phyloP scores from a whole-genome alignment of 163 green algal species.

The Dunaliella salina region DNA sequence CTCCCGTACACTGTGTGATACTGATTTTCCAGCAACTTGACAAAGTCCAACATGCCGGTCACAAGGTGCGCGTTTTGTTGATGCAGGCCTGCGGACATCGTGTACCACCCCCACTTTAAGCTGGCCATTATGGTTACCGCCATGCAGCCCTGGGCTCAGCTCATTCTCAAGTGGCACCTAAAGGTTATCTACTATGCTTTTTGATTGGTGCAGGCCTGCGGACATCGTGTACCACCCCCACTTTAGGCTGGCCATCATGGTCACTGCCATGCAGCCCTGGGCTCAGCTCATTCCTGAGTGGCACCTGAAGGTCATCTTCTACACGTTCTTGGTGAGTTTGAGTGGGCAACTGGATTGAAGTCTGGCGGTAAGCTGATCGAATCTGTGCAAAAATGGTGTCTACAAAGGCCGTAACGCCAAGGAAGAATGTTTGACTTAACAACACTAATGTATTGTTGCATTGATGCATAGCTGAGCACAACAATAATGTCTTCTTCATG shows the following conservation, averaged over 20 bases:
- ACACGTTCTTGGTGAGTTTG: conserved; percentile 1
- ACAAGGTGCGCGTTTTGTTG: neutral
- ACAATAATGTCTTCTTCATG: too few species aligned
- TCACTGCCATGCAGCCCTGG: conserved; percentile 14
- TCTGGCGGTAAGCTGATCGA: too few species aligned
- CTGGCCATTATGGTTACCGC: conserved; percentile 22
- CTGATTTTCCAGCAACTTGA: neutral
- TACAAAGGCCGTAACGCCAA: too few species aligned
- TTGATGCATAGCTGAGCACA: too few species aligned
- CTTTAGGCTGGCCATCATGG: conserved; percentile 17
- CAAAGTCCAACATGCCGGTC: neutral
- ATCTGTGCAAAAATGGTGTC: too few species aligned
- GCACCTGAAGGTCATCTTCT: conserved; percentile 24
- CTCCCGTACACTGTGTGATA: neutral
- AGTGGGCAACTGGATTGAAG: too few species aligned
- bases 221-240: conserved; percentile 15
- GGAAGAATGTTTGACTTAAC: too few species aligned
- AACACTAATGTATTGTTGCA: too few species aligned
- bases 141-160: conserved; percentile 1
- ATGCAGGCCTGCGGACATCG: neutral
- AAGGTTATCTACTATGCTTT: conserved; percentile 15
- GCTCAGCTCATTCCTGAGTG: conserved; percentile 2
- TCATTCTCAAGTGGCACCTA: conserved; percentile 17
- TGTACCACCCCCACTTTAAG: conserved; percentile 13
- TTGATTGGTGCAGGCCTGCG: conserved; percentile 1